Evolutionary conservation across 1,284 basidiomycete genomes (phyloP).

Genomic region (Acaromyces ingoldii): DNA sequence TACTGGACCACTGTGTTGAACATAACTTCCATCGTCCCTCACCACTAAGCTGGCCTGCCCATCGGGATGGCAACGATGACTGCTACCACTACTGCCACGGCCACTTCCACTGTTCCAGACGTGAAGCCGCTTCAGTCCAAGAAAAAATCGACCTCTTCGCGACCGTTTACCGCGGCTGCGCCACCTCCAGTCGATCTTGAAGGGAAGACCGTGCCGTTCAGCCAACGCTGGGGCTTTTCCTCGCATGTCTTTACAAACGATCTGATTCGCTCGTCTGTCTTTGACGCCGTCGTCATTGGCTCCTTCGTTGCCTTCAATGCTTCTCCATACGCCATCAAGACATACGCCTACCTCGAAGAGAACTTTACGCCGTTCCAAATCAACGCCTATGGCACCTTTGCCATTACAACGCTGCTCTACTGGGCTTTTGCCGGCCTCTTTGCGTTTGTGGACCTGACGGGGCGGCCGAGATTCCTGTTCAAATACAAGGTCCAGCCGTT

Average conservation of each 20-base stretch:
- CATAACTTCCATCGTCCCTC: too few relatives aligned
- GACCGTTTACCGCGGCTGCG: too few relatives aligned
- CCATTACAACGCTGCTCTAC: slow-evolving; percentile 4
- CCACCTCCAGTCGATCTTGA: neutral
- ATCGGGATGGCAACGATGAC: too few relatives aligned
- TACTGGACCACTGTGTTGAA: too few relatives aligned
- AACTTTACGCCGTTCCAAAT: slow-evolving; percentile 10
- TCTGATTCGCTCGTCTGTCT: neutral
- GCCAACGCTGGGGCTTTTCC: neutral
- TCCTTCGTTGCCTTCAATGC: slow-evolving; percentile 1
- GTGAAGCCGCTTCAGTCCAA: too few relatives aligned
- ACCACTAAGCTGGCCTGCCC: too few relatives aligned
- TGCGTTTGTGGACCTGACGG: slow-evolving; percentile 9
- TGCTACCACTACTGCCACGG: too few relatives aligned
- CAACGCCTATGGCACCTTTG: slow-evolving; percentile 6
- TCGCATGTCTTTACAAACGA: neutral
- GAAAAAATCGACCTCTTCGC: too few relatives aligned
- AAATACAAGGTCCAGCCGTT: slow-evolving; percentile 14
- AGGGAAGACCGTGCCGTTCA: neutral
- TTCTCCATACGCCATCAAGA: neutral
- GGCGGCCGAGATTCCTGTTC: slow-evolving; percentile 3
- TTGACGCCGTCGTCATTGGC: neutral
- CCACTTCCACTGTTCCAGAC: too few relatives aligned
- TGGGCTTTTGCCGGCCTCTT: slow-evolving; percentile 3
- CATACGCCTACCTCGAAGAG: slow-evolving; percentile 1